Evolutionary conservation across 129 eudicot genomes (phyloP), one percentile per base, ranked within the genome.

Genomic region (Dittrichia graveolens): DNA sequence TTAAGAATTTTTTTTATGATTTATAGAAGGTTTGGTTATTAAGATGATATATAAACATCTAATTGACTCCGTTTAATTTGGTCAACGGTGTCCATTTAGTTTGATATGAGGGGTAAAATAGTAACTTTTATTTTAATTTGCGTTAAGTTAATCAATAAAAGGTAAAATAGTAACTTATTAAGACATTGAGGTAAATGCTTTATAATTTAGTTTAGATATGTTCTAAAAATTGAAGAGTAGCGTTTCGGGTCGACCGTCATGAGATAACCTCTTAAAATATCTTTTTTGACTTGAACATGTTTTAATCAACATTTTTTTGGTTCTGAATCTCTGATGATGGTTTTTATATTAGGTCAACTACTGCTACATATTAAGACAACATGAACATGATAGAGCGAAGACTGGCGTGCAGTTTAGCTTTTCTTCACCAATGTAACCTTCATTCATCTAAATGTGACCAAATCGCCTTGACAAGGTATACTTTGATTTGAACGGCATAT

Each of bases 321-420:
- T 14, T 46, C 34, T 2, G 7, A 42, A 41, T 43, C 7, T 75
- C 67, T 72, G 35, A 56, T 45, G 41, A 68, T 72, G 14, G 3
- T 78, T 67, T 2, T 57, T 55, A 24, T 50, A 15, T 64, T 82
- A 90, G 96, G 87, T 93, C 15, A 93, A 93, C 81, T 93, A 89
- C 79, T 89, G 96, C 78, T 67, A 93, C 83, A 87, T 89, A 69
- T 71, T 93, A 75, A 85, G 69, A 53, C 88, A 85, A 73, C 81
- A 70, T 16, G 92, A 79, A 65, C 84, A 80, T 7, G 98, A 93
- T 63, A 84, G 78, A 57, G 98, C 95, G 35, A 90, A 85, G 81
- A 87, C 92, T 24, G 98, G 98, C 1, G 78, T 93, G 79, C 95
- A 89, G 74, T 89, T 93, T 64, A 78, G 91, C 82, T 93, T 93